Base-by-base conservation (phyloP, 2,329 filamentous ascomycete species). In the Trichophaea hybrida region DNA sequence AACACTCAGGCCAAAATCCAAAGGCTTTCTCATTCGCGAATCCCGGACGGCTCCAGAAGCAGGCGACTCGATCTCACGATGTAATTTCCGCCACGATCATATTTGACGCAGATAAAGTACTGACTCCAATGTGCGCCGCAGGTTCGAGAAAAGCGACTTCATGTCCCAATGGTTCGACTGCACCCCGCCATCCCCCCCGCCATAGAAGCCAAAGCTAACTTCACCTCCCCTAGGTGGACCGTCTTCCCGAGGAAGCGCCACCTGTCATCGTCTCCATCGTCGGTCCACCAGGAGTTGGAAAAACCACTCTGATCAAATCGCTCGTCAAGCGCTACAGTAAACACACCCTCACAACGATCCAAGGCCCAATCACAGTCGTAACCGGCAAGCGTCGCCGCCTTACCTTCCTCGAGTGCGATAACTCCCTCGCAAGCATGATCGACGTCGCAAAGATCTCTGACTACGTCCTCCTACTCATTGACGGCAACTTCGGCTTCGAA, bases 401-500 rank as follows among this genome's bases (percentile, higher is more conserved):
- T 53, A 98, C 93, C 0, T 96, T 98, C 71, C 75, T 98, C 70
- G 93, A 98, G 80, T 95, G 88, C 70, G 90, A 94, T n/a, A 91
- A 97, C 70, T 89, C 93, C 68, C 80, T 98, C 57, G 90, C 94
- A 64, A 86, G 87, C 66, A 96, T 97, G 88, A 90, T 98, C 65
- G 93, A 98, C 73, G 80, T 96, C 59, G 88, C 93, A 61, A 98
- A 98, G 74, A 87, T 98, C 48, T 93, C 94, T 15, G 93, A 98
- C 72, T 96, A 98, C 69, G 88, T 97, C 5, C 78, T 98, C 54
- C 79, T 98, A 59, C 93, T 98, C 87, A 98, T 98, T 68, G 93
- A 98, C 71, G 94, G 93, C 59, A 97, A 97, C 74, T 98, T 86
- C 69, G 94, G 93, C 12, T 98, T 98, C 70, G 93, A 98, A 74